Percentiles rank a stretch among this genome's conserved stretches.
Evolutionary conservation across 306 rosid genomes (phyloP).

Genomic region (Cyclanthera cordifolia): DNA sequence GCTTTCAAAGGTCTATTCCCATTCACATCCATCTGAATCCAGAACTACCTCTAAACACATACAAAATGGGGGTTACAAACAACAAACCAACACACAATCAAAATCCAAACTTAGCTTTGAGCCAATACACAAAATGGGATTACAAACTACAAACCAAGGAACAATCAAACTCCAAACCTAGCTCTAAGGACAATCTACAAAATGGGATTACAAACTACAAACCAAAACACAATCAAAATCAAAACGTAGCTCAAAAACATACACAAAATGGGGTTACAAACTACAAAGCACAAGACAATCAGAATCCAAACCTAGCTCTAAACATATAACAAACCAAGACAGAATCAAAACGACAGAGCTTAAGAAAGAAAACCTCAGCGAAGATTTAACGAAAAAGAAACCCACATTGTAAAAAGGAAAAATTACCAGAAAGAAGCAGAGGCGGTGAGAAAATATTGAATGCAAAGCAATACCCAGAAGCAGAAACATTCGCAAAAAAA

Average conservation of each 20-base stretch:
- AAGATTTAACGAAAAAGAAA: neutral
- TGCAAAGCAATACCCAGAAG: no score
- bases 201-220: neutral
- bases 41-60: neutral
- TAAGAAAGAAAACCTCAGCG: neutral
- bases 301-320: neutral
- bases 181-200: neutral
- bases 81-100: neutral
- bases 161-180: neutral
- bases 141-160: no score
- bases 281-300: neutral
- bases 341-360: neutral
- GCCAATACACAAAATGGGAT: neutral
- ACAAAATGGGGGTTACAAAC: neutral
- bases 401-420: neutral
- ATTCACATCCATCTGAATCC: conserved; percentile 10
- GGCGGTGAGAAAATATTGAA: neutral
- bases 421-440: neutral
- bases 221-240: neutral
- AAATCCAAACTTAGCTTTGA: neutral
- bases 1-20: conserved; percentile 13
- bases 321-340: neutral
- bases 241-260: neutral
- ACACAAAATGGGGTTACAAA: neutral
- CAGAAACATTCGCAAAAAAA: neutral